phyloP scores from a whole-genome alignment of 2,329 filamentous ascomycete species.

The Clarireedia hainanense region DNA sequence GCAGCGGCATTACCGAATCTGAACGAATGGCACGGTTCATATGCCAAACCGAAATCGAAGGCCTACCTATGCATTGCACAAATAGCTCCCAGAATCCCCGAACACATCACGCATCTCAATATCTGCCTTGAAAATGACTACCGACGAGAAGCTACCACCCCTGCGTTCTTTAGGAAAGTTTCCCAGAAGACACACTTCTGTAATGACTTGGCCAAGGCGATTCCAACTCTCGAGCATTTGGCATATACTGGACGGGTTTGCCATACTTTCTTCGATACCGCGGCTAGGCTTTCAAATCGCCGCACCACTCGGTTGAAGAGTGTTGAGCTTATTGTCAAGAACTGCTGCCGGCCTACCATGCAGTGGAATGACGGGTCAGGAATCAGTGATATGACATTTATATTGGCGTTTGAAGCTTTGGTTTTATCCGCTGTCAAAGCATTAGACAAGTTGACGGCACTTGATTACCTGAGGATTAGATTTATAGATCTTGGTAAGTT shows the following conservation, averaged over 20 bases:
- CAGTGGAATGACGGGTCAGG: conserved; percentile 58
- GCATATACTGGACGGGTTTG: conserved; percentile 68
- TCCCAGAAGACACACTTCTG: conserved; percentile 55
- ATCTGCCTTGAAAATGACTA: conserved; percentile 67
- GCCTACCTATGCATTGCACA: conserved; percentile 63
- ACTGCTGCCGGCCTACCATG: conserved; percentile 52
- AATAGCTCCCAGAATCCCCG: conserved; percentile 51
- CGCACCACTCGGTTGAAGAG: conserved; percentile 47
- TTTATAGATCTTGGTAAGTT: conserved; percentile 62
- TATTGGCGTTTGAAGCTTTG: conserved; percentile 61
- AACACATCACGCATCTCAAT: conserved; percentile 53
- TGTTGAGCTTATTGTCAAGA: conserved; percentile 66
- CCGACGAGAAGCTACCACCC: conserved; percentile 53
- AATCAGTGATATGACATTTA: conserved; percentile 65
- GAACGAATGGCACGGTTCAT: conserved; percentile 43
- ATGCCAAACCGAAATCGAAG: conserved; percentile 66
- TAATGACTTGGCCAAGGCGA: conserved; percentile 49
- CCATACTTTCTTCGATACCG: conserved; percentile 56
- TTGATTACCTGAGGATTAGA: conserved; percentile 61
- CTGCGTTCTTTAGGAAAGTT: conserved; percentile 54
- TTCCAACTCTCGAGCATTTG: conserved; percentile 57
- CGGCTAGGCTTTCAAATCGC: conserved; percentile 42
- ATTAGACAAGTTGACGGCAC: conserved; percentile 47
- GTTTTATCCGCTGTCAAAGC: conserved; percentile 56
- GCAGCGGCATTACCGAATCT: conserved; percentile 57